A percentile compares a stretch with the other conserved stretches of the same genome.
Conservation (phyloP, 148 eudicot genomes). For the Vaccinium darrowii region DNA sequence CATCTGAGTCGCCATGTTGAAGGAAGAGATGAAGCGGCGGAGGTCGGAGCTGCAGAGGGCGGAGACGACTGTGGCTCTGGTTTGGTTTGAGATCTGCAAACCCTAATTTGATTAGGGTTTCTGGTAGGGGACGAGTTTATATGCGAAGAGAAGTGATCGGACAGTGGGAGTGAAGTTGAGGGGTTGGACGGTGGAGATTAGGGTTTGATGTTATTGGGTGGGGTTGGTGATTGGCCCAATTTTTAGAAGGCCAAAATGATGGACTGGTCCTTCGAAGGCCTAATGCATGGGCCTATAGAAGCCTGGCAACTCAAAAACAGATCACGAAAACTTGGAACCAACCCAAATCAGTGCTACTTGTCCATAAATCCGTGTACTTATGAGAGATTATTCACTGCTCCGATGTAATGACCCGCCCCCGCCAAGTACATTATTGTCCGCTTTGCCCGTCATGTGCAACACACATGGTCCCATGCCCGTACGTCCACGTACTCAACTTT, state of each 20-base stretch:
- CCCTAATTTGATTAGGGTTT: background rate
- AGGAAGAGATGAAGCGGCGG: background rate
- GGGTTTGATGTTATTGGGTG: background rate
- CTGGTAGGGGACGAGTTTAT: background rate
- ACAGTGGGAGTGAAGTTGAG: background rate
- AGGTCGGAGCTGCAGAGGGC: background rate
- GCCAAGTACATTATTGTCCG: too few relatives aligned
- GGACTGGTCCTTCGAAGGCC: background rate
- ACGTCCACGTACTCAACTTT: too few relatives aligned
- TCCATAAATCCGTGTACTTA: too few relatives aligned
- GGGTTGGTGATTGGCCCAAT: background rate
- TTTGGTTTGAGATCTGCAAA: background rate
- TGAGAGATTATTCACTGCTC: too few relatives aligned
- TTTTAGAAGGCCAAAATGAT: background rate
- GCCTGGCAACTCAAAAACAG: too few relatives aligned
- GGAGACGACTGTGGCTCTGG: background rate
- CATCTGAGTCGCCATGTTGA: constrained; percentile 5
- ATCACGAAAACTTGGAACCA: too few relatives aligned
- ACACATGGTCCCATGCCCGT: too few relatives aligned
- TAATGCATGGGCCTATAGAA: background rate
- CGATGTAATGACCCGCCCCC: too few relatives aligned
- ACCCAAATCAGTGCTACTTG: too few relatives aligned
- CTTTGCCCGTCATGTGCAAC: too few relatives aligned
- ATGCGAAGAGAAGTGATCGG: background rate
- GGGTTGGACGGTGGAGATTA: background rate